These are phyloP conservation scores for Penicillium cosmopolitanum DNA, from an alignment of 495 filamentous ascomycete species.

Conservation along the genomic window DNA sequence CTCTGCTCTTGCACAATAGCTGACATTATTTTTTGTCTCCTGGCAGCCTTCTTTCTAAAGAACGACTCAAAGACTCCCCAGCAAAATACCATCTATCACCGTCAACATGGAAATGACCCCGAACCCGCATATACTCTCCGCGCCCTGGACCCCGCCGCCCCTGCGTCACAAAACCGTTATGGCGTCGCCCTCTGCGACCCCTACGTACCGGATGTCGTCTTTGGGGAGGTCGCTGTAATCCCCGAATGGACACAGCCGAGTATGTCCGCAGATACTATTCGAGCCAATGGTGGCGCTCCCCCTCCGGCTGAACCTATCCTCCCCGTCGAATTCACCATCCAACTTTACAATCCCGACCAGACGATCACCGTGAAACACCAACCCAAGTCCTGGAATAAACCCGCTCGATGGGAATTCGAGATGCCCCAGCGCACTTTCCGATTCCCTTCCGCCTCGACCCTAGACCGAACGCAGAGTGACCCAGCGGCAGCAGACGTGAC, in stretches of 20 bases:
- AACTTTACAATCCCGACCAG: conserved; percentile 95
- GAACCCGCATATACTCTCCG: conserved; percentile 76
- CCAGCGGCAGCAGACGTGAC: conserved; percentile 69
- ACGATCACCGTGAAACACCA: conserved; percentile 70
- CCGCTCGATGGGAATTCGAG: conserved; percentile 86
- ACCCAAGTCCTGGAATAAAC: conserved; percentile 74
- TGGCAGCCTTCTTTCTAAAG: conserved; percentile 66
- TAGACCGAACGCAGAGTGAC: conserved; percentile 77
- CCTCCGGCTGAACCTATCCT: conserved; percentile 76
- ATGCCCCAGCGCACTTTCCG: conserved; percentile 87
- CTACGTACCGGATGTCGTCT: conserved; percentile 78
- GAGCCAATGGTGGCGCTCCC: conserved; percentile 68
- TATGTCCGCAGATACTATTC: conserved; percentile 77
- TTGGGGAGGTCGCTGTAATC: conserved; percentile 80
- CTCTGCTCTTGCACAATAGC: conserved; percentile 19
- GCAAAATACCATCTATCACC: conserved; percentile 67
- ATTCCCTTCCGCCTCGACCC: conserved; percentile 69
- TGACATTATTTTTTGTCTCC: conserved; percentile 29
- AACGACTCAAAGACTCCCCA: conserved; percentile 52
- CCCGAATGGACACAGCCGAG: conserved; percentile 84
- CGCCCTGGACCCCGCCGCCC: conserved; percentile 69
- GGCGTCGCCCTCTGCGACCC: conserved; percentile 84
- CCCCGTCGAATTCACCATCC: conserved; percentile 77
- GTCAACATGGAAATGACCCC: conserved; percentile 79
- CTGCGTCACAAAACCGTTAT: conserved; percentile 79